Conservation (phyloP, 2,329 filamentous ascomycete species). For the Coniochaeta pulveracea region DNA sequence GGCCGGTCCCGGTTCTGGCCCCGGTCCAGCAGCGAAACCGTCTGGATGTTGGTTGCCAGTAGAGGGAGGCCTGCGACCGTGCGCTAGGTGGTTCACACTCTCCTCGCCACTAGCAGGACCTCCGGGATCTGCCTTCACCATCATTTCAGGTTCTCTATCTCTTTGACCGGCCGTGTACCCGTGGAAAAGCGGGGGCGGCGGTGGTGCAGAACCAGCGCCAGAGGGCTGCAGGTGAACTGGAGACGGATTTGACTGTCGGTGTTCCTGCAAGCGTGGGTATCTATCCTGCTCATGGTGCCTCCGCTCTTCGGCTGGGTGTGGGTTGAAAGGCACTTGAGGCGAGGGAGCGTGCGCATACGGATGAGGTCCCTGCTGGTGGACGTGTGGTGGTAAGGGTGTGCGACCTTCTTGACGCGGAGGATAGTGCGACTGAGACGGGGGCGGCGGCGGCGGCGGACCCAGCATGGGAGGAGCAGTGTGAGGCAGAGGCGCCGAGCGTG, state of each 20-base stretch:
- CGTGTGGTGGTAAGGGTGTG: conserved; percentile 13
- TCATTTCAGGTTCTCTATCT: too few species aligned
- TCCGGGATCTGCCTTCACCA: conserved; percentile 44
- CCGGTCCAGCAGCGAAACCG: too few species aligned
- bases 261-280: conserved; percentile 43
- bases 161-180: too few species aligned
- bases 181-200: too few species aligned
- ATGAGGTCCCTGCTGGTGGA: conserved; percentile 13
- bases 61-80: conserved; percentile 39
- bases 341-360: conserved; percentile 16
- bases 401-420: conserved; percentile 15
- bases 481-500: conserved; percentile 15
- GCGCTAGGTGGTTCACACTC: conserved; percentile 29
- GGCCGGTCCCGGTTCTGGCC: conserved; percentile 21
- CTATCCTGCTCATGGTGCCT: conserved; percentile 45
- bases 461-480: conserved; percentile 12
- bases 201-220: too few species aligned
- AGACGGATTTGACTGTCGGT: conserved; percentile 26
- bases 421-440: conserved; percentile 12
- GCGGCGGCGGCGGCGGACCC: too few species aligned
- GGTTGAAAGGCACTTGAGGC: conserved; percentile 23
- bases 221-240: conserved; percentile 16
- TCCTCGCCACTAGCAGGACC: too few species aligned
- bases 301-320: conserved; percentile 38
- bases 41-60: too few species aligned